Conservation (phyloP, 2,329 filamentous ascomycete genomes). For the Cordyceps javanica region DNA sequence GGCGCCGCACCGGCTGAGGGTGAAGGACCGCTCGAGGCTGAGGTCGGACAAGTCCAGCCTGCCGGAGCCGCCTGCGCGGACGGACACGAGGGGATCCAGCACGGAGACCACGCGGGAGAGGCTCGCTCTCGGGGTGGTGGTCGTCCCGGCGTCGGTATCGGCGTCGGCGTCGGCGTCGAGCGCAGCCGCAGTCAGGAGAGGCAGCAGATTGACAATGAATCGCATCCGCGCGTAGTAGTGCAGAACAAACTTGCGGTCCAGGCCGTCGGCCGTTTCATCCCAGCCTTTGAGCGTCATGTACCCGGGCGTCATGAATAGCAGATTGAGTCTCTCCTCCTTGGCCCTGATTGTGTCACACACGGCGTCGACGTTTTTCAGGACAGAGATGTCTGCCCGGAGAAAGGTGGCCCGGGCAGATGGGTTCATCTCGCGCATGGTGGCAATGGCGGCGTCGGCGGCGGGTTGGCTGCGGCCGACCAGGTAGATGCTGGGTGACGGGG, state of each 20-base stretch:
- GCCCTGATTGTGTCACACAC: constrained; percentile 35
- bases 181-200: constrained; percentile 34
- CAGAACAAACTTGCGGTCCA: constrained; percentile 44
- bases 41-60: constrained; percentile 39
- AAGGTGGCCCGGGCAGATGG: constrained; percentile 27
- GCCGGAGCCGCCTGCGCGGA: constrained; percentile 19
- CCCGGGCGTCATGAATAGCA: constrained; percentile 37
- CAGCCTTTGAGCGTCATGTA: constrained; percentile 2
- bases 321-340: constrained; percentile 35
- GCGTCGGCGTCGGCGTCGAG: not conserved
- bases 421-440: not conserved
- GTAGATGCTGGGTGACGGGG: constrained; percentile 38
- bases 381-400: constrained; percentile 39
- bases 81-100: constrained; percentile 22
- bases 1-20: constrained; percentile 22
- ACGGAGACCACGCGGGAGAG: constrained; percentile 43
- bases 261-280: constrained; percentile 48
- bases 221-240: constrained; percentile 51
- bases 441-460: constrained; percentile 19
- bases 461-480: constrained; percentile 35
- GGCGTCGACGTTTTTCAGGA: constrained; percentile 41
- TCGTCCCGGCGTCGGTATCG: too few species aligned
- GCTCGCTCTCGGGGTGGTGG: not conserved
- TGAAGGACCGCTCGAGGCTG: constrained; percentile 23
- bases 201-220: constrained; percentile 50